Conservation (phyloP, 441 rosid species). For the Euphorbia schlechtendalii region DNA sequence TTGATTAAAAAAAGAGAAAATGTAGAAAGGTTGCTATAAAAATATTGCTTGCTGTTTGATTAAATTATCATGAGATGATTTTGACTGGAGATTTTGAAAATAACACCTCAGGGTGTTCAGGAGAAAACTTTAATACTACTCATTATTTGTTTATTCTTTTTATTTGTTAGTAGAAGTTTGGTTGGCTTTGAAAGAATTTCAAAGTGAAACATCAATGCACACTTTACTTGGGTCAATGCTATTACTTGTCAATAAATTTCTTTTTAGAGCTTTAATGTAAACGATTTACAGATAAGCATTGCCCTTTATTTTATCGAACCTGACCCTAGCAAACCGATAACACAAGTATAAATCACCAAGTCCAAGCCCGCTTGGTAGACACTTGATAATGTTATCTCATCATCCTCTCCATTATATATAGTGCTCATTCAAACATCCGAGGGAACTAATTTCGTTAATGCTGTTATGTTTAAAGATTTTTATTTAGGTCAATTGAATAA, state of each 20-base stretch:
- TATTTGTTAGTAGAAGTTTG: neutral
- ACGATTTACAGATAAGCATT: too few relatives aligned
- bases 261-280: too few relatives aligned
- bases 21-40: neutral
- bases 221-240: neutral
- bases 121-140: neutral
- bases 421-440: too few relatives aligned
- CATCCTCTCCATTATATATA: too few relatives aligned
- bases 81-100: neutral
- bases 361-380: too few relatives aligned
- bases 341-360: too few relatives aligned
- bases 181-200: conserved; percentile 6
- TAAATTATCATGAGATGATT: neutral
- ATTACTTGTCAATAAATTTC: neutral
- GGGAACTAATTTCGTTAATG: too few relatives aligned
- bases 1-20: neutral
- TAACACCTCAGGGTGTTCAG: neutral
- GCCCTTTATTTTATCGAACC: too few relatives aligned
- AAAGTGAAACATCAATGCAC: neutral
- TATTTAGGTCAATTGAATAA: too few relatives aligned
- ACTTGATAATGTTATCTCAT: too few relatives aligned
- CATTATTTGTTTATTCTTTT: neutral
- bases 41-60: neutral
- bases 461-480: too few relatives aligned
- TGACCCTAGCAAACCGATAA: too few relatives aligned